These are phyloP conservation scores for Monilinia aucupariae DNA, from an alignment of 2,329 filamentous ascomycete species.

Conservation along the genomic window DNA sequence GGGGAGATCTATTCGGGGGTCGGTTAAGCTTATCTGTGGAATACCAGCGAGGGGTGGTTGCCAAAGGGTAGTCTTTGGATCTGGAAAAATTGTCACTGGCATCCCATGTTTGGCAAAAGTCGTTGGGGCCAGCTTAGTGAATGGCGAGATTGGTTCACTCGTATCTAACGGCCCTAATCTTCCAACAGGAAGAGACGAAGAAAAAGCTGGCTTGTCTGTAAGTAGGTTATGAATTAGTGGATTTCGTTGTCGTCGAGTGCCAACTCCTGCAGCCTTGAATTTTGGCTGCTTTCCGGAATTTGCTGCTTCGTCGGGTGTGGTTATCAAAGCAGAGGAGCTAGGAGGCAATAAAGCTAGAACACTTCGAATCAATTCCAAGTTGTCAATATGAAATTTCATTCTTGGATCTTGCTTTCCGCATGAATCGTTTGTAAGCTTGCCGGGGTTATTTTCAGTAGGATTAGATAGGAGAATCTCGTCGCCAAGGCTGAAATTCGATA, in stretches of 20 bases:
- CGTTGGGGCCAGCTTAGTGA: slow-evolving; percentile 45
- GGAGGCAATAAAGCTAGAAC: slow-evolving; percentile 72
- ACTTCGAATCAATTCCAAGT: slow-evolving; percentile 66
- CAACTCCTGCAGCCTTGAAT: slow-evolving; percentile 38
- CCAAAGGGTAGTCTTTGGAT: slow-evolving; percentile 64
- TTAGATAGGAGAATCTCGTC: slow-evolving; percentile 42
- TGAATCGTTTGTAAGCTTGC: slow-evolving; percentile 8
- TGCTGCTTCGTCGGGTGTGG: slow-evolving; percentile 78
- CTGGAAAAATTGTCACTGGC: slow-evolving; percentile 76
- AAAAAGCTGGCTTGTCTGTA: slow-evolving; percentile 89
- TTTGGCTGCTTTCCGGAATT: slow-evolving; percentile 36
- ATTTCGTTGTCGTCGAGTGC: slow-evolving; percentile 59
- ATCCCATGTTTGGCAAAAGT: slow-evolving; percentile 90
- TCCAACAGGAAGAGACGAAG: slow-evolving; percentile 77
- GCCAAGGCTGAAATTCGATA: slow-evolving; percentile 25
- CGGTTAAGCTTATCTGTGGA: slow-evolving; percentile 64
- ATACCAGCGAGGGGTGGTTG: slow-evolving; percentile 54
- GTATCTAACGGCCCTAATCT: slow-evolving; percentile 43
- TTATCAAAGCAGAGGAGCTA: slow-evolving; percentile 81
- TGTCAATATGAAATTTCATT: slow-evolving; percentile 53
- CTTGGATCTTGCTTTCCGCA: slow-evolving; percentile 18
- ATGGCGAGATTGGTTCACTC: slow-evolving; percentile 30
- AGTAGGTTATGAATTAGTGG: slow-evolving; percentile 92
- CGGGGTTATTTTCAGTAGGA: slow-evolving; percentile 36
- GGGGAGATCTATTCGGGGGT: slow-evolving; percentile 75